A percentile compares a stretch with the other conserved stretches of the same genome.
phyloP scores from a whole-genome alignment of 2,329 filamentous ascomycete genomes.

The Lachnellula subtilissima region DNA sequence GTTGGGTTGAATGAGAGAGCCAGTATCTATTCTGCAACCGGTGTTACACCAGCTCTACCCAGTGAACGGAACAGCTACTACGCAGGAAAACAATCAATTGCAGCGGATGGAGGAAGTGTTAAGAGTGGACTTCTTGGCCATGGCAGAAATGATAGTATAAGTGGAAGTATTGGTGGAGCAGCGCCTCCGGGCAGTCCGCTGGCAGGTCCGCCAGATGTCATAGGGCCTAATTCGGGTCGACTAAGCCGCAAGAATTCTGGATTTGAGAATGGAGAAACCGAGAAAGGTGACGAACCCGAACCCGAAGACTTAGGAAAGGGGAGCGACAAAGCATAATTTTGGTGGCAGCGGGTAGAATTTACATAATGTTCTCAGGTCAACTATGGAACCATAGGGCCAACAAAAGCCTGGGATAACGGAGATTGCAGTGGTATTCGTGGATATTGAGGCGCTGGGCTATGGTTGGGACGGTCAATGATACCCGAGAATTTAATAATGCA shows the following conservation, averaged over 20 bases:
- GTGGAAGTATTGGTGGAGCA: conserved; percentile 64
- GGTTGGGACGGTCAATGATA: conserved; percentile 20
- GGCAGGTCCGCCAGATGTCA: conserved; percentile 49
- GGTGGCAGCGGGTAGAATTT: neutral
- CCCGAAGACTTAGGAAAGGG: conserved; percentile 3
- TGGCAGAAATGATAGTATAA: conserved; percentile 75
- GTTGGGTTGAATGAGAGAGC: conserved; percentile 55
- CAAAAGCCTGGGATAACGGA: neutral
- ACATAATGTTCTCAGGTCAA: neutral
- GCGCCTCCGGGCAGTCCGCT: conserved; percentile 52
- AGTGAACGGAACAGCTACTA: conserved; percentile 82
- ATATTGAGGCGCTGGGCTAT: conserved; percentile 5
- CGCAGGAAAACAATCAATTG: conserved; percentile 47
- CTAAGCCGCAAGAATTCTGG: conserved; percentile 30
- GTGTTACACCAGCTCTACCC: conserved; percentile 58
- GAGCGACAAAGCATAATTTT: conserved; percentile 11
- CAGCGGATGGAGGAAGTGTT: conserved; percentile 68
- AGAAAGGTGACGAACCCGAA: conserved; percentile 18
- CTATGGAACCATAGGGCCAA: neutral
- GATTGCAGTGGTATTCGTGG: neutral
- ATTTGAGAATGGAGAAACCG: conserved; percentile 20
- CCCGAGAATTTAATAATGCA: conserved; percentile 23
- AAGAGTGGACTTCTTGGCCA: conserved; percentile 75
- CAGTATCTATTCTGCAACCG: conserved; percentile 75
- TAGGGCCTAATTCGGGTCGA: conserved; percentile 13